phyloP scores from a whole-genome alignment of 2,329 filamentous ascomycete species.

The Hypoxylon sp. region DNA sequence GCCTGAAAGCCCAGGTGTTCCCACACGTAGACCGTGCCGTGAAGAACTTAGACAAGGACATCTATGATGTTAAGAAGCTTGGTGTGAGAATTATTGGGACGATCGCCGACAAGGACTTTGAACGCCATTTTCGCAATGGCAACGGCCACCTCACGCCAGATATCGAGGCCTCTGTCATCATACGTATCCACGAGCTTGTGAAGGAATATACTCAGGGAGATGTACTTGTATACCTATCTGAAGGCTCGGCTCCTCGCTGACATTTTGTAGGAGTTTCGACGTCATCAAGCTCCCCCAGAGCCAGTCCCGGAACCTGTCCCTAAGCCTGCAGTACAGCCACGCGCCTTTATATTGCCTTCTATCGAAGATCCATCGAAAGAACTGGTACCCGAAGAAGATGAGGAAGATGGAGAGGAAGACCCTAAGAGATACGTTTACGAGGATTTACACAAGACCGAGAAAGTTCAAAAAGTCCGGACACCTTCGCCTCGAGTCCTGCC shows the following conservation, averaged over 20 bases:
- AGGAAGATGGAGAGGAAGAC: conserved; percentile 1
- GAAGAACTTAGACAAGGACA: conserved; percentile 22
- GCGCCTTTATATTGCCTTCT: conserved; percentile 40
- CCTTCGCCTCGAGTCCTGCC: conserved; percentile 17
- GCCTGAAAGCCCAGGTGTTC: conserved; percentile 47
- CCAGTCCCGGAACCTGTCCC: neutral
- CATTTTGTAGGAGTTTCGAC: conserved; percentile 42
- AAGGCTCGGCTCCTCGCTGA: conserved; percentile 4
- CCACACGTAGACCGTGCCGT: conserved; percentile 47
- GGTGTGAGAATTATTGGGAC: conserved; percentile 41
- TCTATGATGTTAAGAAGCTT: conserved; percentile 45
- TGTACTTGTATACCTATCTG: conserved; percentile 35
- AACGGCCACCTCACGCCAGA: conserved; percentile 40
- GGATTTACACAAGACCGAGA: neutral
- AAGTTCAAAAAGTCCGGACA: conserved; percentile 4
- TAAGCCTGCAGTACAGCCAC: neutral
- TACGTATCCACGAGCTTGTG: conserved; percentile 41
- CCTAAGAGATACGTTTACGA: conserved; percentile 5
- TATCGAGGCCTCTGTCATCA: conserved; percentile 38
- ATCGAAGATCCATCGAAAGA: conserved; percentile 37
- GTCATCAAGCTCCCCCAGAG: neutral
- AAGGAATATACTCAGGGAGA: conserved; percentile 33
- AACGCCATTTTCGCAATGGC: conserved; percentile 40
- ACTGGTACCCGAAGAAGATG: neutral
- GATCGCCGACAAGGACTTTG: conserved; percentile 44